phyloP scores from a whole-genome alignment of 2,329 filamentous ascomycete species.

The Xylariaceae sp. region DNA sequence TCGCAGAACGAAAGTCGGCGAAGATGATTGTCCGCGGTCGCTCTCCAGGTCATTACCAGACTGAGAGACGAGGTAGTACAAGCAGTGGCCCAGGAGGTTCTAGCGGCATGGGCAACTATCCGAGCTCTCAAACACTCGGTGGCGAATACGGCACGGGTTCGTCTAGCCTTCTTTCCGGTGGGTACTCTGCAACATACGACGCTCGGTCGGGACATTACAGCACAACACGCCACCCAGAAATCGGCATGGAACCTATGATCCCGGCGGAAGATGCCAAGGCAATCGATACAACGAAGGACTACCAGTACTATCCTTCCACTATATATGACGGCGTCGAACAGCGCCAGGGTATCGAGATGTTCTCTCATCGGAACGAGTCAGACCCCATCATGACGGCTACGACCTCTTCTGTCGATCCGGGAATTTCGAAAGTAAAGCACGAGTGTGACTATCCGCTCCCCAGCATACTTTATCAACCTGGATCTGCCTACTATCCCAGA shows the following conservation, averaged over 20 bases:
- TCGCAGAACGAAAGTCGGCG: slow-evolving; percentile 67
- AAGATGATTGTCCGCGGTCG: slow-evolving; percentile 84
- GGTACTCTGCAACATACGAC: slow-evolving; percentile 38
- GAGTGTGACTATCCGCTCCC: slow-evolving; percentile 45
- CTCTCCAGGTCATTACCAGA: slow-evolving; percentile 75
- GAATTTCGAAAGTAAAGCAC: slow-evolving; percentile 43
- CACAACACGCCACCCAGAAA: slow-evolving; percentile 41
- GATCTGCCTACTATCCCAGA: slow-evolving; percentile 36
- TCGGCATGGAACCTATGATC: slow-evolving; percentile 48
- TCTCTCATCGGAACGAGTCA: slow-evolving; percentile 35
- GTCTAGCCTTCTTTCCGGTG: slow-evolving; percentile 37
- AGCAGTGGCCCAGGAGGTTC: slow-evolving; percentile 64
- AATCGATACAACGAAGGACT: slow-evolving; percentile 45
- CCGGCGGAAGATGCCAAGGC: slow-evolving; percentile 47
- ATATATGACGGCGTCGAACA: slow-evolving; percentile 47
- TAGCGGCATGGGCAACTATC: slow-evolving; percentile 51
- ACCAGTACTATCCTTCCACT: slow-evolving; percentile 49
- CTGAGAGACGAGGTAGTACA: slow-evolving; percentile 61
- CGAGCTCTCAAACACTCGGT: slow-evolving; percentile 37
- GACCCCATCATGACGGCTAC: slow-evolving; percentile 28
- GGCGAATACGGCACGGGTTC: slow-evolving; percentile 36
- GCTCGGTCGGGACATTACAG: slow-evolving; percentile 40
- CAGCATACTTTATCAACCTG: slow-evolving; percentile 45
- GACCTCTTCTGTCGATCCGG: slow-evolving; percentile 32
- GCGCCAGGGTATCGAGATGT: slow-evolving; percentile 45